Base-by-base conservation (phyloP, 495 filamentous ascomycete species). In the Saxophila tyrrhenica region DNA sequence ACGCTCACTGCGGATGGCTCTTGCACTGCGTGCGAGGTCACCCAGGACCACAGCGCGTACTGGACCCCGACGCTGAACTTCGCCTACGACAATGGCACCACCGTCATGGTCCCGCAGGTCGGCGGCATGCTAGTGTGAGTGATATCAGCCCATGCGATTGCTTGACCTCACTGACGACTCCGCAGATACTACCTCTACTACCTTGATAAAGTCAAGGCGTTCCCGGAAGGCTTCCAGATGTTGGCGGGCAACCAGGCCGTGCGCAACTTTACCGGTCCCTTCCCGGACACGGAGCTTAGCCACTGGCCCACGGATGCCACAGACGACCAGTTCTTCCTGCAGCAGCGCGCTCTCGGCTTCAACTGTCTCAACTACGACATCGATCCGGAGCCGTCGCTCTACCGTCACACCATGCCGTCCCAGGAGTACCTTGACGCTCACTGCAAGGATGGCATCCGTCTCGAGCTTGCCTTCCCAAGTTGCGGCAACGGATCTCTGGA, bases 331-430 rank as follows among this genome's bases (percentile, higher is more conserved):
- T 58, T 62, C 9, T 79, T 82, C 25, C 74, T 94, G 21, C 69
- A 67, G n/a, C 85, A 92, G 72, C 84, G 88, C 50, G 88, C 90
- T 9, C 53, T 95, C 25, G 91, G 91, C 1, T 95, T 91, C 75
- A 95, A 95, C 72, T 97, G 91, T 67, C 68, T 97, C 48, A 77
- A 95, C 76, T 94, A 94, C 62, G 51, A 61, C 20, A 72, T 65
- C 25, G 35, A 50, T 0, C 56, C 65, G 0, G 89, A 95, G 64
- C 72, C 75, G 0, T 81, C 87, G 16, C 71, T 95, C n/a, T 81
- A 75, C 49, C 85, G 90, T 43, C 87, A 92, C 65, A 81, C 77
- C 62, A 44, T 97, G 61, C 90, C 91, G 0, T 78, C 84, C 52
- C 92, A 95, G 75, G 67, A 67, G 0, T 92, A 74, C 59, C 73